phyloP scores from a whole-genome alignment of 768 basidiomycete genomes.

The Chalciporus sphaerocephalus region DNA sequence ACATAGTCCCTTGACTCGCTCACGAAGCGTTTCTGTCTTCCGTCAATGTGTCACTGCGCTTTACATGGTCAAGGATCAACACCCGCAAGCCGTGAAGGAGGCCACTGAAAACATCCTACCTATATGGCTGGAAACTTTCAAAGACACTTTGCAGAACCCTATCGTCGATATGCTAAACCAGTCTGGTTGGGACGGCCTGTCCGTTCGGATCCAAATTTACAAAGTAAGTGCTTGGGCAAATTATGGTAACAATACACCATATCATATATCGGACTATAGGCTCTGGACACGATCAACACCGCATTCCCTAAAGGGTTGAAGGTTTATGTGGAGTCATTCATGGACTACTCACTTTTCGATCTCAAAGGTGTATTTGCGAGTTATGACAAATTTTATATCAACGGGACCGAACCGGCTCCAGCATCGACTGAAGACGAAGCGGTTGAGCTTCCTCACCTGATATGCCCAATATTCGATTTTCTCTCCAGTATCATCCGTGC shows the following conservation, averaged over 20 bases:
- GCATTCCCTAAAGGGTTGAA: constrained; percentile 76
- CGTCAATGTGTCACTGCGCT: constrained; percentile 84
- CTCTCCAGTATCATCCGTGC: constrained; percentile 60
- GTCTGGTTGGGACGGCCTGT: constrained; percentile 75
- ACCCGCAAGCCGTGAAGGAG: constrained; percentile 81
- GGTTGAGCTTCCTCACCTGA: constrained; percentile 71
- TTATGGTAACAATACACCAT: neutral
- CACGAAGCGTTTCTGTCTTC: constrained; percentile 84
- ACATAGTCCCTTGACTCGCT: constrained; percentile 77
- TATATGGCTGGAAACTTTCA: constrained; percentile 90
- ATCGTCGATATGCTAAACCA: constrained; percentile 54
- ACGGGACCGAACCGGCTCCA: constrained; percentile 51
- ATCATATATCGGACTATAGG: constrained; percentile 39
- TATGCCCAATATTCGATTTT: constrained; percentile 80
- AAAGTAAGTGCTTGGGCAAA: constrained; percentile 46
- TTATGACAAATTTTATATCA: constrained; percentile 60
- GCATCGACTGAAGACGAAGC: constrained; percentile 69
- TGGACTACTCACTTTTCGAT: constrained; percentile 55
- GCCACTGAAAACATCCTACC: constrained; percentile 79
- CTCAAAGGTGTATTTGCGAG: constrained; percentile 54
- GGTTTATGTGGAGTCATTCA: constrained; percentile 57
- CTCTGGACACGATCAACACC: constrained; percentile 72
- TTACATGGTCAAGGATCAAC: constrained; percentile 93
- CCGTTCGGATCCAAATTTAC: constrained; percentile 80
- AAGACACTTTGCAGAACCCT: constrained; percentile 64